phyloP scores from a whole-genome alignment of 2,329 filamentous ascomycete genomes.

The Microdochium bolleyi region DNA sequence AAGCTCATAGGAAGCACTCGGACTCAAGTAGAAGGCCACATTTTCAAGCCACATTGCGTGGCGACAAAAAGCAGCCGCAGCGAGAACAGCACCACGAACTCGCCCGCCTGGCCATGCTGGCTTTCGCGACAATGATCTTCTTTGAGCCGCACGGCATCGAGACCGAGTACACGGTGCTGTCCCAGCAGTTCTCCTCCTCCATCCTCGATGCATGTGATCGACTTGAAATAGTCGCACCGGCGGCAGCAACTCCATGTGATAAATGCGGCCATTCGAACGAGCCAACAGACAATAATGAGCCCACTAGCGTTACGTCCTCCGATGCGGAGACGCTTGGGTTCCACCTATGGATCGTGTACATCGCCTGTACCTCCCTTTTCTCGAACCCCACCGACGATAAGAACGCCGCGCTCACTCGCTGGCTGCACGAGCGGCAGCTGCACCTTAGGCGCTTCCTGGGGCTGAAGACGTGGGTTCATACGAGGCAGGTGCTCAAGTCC shows the following conservation, averaged over 20 bases:
- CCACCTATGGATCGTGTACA: neutral
- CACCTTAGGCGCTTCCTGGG: neutral
- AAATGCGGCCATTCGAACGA: neutral
- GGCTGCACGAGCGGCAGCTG: neutral
- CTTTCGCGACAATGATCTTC: neutral
- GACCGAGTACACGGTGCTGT: neutral
- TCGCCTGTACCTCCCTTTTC: neutral
- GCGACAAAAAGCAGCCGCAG: too few species aligned
- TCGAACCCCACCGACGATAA: neutral
- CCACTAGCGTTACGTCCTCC: neutral
- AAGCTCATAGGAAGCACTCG: too few species aligned
- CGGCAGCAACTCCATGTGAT: neutral
- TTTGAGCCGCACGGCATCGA: neutral
- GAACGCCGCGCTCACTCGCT: neutral
- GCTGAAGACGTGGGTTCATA: neutral
- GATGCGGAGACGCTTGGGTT: neutral
- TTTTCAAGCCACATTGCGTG: too few species aligned
- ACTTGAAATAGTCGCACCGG: neutral
- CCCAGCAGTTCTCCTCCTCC: neutral
- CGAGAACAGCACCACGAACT: neutral
- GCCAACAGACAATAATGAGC: neutral
- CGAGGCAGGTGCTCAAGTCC: neutral
- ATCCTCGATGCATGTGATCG: neutral
- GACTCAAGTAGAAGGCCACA: too few species aligned
- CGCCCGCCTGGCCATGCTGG: neutral